Evolutionary conservation across 805 yeast genomes (phyloP), one percentile per base, ranked within the genome.

Genomic region (Myxozyma neglecta): DNA sequence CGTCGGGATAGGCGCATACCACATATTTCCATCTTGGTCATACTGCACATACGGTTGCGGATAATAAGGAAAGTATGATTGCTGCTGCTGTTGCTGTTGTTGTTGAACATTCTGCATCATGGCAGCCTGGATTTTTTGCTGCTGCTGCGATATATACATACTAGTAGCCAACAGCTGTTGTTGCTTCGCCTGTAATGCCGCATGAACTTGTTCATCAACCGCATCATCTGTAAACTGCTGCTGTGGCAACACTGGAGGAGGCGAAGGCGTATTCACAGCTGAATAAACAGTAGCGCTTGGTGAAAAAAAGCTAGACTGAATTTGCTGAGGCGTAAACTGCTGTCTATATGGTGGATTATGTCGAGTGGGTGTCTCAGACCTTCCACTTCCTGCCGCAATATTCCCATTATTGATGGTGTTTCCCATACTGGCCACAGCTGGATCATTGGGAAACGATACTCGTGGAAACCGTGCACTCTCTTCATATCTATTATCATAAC

Each of bases 171-270:
- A 47, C 53, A 73, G 66, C 57, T 73, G 75, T 56, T 74, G 72
- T 65, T 73, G 75, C 56, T 70, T 72, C 40, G 74, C 72, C 45
- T 72, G 74, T 47, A 72, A 53, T n/a, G 71, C 73, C 3, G 74
- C 72, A 53, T 72, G 72, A 51, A 69, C 59, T 32, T 55, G 60
- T 16, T 69, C 59, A 45, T 66, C 68, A 20, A 58, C 45, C 35
- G 34, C 9, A 36, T 65, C 63, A 35, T 56, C 39, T 36, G 34
- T 14, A 24, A 24, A 24, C 29, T 24, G 24, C 59, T 59, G 42
- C 52, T 64, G 29, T 16, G 55, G 48, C 35, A 16, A 32, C 39
- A 20, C 18, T 24, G 2, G 29, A 24, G 29, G 29, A 24, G 29
- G 8, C 13, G 49, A 18, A 24, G 64, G 49, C 47, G 48, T 59